Percentiles rank a stretch among this genome's conserved stretches.
Evolutionary conservation across 208 protist species (phyloP).

Genomic region (Novymonas esmeraldas): DNA sequence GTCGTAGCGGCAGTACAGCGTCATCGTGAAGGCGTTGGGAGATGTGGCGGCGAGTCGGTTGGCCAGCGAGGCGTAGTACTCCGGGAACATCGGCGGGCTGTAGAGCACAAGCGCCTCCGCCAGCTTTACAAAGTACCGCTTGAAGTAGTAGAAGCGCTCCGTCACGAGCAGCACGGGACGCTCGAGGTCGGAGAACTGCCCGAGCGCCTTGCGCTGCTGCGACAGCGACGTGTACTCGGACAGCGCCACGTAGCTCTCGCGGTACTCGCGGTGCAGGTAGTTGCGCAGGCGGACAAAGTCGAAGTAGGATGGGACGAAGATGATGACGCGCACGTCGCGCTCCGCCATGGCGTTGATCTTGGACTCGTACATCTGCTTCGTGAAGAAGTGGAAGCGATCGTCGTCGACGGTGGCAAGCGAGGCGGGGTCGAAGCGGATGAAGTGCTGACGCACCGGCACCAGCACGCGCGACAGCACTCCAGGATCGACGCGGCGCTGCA

Average conservation of each 20-base stretch:
- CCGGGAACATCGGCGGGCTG: slow-evolving; percentile 89
- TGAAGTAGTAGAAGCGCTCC: slow-evolving; percentile 97
- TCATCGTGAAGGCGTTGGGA: slow-evolving; percentile 82
- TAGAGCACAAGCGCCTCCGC: slow-evolving; percentile 95
- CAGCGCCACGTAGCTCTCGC: slow-evolving; percentile 84
- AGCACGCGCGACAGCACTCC: slow-evolving; percentile 66
- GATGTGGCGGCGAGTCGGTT: slow-evolving; percentile 78
- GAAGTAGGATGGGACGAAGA: slow-evolving; percentile 96
- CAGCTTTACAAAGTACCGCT: slow-evolving; percentile 93
- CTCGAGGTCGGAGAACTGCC: slow-evolving; percentile 87
- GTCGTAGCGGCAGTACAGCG: slow-evolving; percentile 93
- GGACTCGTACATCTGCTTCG: slow-evolving; percentile 75
- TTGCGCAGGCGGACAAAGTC: slow-evolving; percentile 96
- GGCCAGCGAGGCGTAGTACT: slow-evolving; percentile 94
- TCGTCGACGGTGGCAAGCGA: slow-evolving; percentile 71
- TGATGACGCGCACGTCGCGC: slow-evolving; percentile 80
- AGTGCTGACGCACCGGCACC: slow-evolving; percentile 88
- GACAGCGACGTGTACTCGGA: slow-evolving; percentile 93
- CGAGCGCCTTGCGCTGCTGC: slow-evolving; percentile 79
- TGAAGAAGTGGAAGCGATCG: slow-evolving; percentile 94
- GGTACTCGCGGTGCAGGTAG: slow-evolving; percentile 92
- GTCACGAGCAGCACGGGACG: slow-evolving; percentile 93
- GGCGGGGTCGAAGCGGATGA: slow-evolving; percentile 85
- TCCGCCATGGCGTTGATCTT: slow-evolving; percentile 74
- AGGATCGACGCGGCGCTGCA: slow-evolving; percentile 54